Evolutionary conservation across 768 basidiomycete genomes (phyloP).

Genomic region (Suillus luteus): DNA sequence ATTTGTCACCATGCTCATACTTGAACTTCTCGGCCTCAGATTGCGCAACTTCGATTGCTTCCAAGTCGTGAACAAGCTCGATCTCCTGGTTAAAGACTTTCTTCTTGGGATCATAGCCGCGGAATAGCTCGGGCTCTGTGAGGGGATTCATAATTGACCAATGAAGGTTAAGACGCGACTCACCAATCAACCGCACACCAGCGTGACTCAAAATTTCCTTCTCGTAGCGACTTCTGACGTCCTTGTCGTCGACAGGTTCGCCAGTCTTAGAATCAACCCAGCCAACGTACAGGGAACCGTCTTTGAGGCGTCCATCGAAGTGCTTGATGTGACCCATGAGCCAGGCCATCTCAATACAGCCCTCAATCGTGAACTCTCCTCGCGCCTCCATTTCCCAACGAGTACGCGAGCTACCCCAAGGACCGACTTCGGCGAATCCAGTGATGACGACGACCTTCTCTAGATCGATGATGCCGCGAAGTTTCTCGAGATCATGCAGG

Average conservation of each 20-base stretch:
- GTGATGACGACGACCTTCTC: conserved; percentile 97
- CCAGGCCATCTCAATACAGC: conserved; percentile 99
- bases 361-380: conserved; percentile 96
- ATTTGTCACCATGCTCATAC: conserved; percentile 94
- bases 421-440: conserved; percentile 96
- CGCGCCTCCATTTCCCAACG: conserved; percentile 99
- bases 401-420: conserved; percentile 97
- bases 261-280: conserved; percentile 96
- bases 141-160: conserved; percentile 17
- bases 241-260: conserved; percentile 98
- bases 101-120: conserved; percentile 96
- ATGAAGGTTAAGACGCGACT: conserved; percentile 26
- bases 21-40: conserved; percentile 95
- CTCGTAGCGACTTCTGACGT: conserved; percentile 91
- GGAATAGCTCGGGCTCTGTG: conserved; percentile 95
- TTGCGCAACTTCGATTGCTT: conserved; percentile 91
- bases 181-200: conserved; percentile 93
- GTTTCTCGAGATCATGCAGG: conserved; percentile 70
- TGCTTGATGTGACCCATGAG: conserved; percentile 99
- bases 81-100: conserved; percentile 98
- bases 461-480: conserved; percentile 89
- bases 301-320: conserved; percentile 95
- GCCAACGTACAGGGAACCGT: conserved; percentile 90
- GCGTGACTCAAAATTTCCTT: conserved; percentile 90
- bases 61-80: conserved; percentile 94